These are phyloP conservation scores for Camellia japonica DNA, from an alignment of 148 eudicot genomes.

Conservation along the genomic window DNA sequence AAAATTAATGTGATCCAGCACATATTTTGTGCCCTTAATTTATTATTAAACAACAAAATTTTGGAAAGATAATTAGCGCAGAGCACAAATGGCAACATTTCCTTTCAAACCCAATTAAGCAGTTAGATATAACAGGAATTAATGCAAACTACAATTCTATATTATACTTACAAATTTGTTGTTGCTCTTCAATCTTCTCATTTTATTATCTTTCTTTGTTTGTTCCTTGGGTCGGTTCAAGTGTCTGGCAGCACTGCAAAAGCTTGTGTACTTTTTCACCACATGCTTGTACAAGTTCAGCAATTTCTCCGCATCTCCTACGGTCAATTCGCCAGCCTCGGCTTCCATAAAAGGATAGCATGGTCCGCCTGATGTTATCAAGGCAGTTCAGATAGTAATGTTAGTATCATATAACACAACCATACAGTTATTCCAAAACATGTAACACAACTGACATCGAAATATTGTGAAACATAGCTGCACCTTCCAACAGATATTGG, in stretches of 20 bases:
- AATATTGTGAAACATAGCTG: neutral
- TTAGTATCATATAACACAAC: neutral
- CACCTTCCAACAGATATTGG: neutral
- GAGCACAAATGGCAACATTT: neutral
- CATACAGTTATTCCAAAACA: neutral
- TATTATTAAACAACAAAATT: neutral
- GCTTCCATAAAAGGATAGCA: conserved; percentile 27
- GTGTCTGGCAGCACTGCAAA: conserved; percentile 18
- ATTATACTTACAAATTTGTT: conserved; percentile 14
- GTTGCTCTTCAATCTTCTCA: neutral
- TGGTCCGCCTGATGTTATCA: conserved; percentile 19
- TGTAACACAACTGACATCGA: neutral
- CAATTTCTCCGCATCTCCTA: conserved; percentile 21
- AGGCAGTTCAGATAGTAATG: neutral
- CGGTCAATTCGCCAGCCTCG: conserved; percentile 24
- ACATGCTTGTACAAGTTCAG: conserved; percentile 26
- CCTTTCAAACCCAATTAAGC: neutral
- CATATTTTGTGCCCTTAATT: neutral
- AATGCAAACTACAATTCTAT: neutral
- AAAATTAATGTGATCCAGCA: neutral
- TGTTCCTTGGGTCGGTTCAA: conserved; percentile 10
- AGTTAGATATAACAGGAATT: neutral
- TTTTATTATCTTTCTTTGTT: neutral
- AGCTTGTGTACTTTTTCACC: conserved; percentile 22
- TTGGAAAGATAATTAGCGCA: neutral